phyloP scores from a whole-genome alignment of 257 asterid species.

The Solanum microdontum region DNA sequence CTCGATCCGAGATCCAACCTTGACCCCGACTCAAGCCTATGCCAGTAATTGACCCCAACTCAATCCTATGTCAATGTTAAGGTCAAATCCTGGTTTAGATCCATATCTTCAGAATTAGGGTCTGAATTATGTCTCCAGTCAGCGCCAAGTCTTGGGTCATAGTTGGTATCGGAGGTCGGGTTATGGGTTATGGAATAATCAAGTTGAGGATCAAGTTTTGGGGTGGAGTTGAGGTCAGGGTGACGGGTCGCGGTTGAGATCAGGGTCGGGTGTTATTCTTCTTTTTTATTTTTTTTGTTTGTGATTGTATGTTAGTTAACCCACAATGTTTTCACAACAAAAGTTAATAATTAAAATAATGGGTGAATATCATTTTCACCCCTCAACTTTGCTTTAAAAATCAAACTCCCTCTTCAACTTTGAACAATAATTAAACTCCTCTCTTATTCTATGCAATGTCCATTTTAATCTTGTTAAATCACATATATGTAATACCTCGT shows the following conservation, averaged over 20 bases:
- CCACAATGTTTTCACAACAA: neutral
- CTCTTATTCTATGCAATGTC: neutral
- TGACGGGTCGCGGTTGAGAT: neutral
- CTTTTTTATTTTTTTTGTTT: no score
- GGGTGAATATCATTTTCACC: neutral
- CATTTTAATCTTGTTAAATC: neutral
- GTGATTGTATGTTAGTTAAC: neutral
- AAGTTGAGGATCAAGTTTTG: neutral
- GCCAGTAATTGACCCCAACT: neutral
- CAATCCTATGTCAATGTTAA: neutral
- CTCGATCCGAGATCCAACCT: neutral
- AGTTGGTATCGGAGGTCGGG: neutral
- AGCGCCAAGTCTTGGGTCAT: neutral
- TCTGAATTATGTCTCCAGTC: neutral
- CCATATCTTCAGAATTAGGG: neutral
- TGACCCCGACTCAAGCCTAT: neutral
- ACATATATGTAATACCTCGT: no score
- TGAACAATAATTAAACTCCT: neutral
- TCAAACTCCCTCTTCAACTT: neutral
- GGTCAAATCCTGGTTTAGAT: neutral
- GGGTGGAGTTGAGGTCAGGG: neutral
- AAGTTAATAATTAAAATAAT: no score
- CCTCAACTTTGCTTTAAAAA: neutral
- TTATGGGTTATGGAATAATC: neutral
- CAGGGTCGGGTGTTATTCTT: neutral